phyloP scores from a whole-genome alignment of 2,329 filamentous ascomycete genomes.

The Colletotrichum orchidophilum region DNA sequence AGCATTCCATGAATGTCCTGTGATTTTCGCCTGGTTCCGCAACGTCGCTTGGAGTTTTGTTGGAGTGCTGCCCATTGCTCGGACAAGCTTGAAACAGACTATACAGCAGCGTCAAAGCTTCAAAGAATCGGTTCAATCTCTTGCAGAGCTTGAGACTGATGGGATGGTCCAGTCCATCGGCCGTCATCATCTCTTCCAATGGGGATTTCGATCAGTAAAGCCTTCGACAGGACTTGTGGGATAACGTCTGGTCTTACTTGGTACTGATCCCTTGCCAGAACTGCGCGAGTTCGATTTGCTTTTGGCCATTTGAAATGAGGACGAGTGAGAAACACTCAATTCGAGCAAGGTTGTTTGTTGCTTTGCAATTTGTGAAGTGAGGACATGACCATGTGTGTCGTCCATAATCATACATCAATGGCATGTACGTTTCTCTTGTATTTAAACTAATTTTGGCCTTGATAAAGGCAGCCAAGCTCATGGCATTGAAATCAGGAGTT shows the following conservation, averaged over 20 bases:
- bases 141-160: constrained; percentile 14
- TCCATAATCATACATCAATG: background rate
- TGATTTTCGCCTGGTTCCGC: constrained; percentile 15
- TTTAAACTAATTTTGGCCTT: background rate
- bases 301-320: background rate
- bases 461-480: background rate
- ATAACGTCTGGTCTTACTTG: background rate
- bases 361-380: background rate
- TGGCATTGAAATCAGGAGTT: background rate
- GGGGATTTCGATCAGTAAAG: background rate
- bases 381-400: background rate
- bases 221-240: background rate
- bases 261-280: background rate
- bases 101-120: constrained; percentile 40
- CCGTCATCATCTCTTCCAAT: background rate
- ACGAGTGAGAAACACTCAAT: background rate
- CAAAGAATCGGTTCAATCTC: constrained; percentile 39
- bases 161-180: background rate
- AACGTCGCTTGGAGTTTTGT: background rate
- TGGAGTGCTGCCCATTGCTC: background rate
- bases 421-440: background rate
- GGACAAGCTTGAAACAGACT: constrained; percentile 36
- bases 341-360: background rate
- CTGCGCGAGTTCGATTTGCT: background rate
- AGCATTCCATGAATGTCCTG: constrained; percentile 39